Base-by-base conservation (phyloP, 768 basidiomycete genomes). In the Lentinula sp. region DNA sequence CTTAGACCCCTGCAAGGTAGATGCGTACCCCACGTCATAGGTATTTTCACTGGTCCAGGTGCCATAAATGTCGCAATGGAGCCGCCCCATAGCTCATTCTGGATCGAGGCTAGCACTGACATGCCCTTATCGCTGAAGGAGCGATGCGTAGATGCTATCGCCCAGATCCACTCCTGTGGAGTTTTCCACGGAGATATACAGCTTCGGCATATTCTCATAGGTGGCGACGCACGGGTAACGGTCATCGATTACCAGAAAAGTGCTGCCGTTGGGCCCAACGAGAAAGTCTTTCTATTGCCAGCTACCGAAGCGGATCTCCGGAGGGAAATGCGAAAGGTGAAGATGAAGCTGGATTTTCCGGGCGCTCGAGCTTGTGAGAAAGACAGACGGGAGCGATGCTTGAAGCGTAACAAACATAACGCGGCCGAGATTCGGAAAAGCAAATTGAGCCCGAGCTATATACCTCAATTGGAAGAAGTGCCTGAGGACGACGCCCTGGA, bases 81-180 rank as follows among this genome's bases (percentile, higher is more conserved):
- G 64, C 71, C 80, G 15, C 86, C 86, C 0, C 83, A 87, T 64
- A 73, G 71, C 15, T 75, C 77, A 6, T 84, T 86, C 68, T 87
- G 86, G 85, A 77, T 85, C 62, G 80, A 86, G 63, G 82, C 87
- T 13, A 82, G 79, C 4, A 69, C 79, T 2, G 77, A 74, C 46
- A 87, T 88, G 85, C 84, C 85, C 3, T 64, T 72, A 6, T 68
- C 76, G 10, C 70, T 86, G 57, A 87, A 87, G 69, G 74, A 79
- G 59, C 74, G 73, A 36, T 79, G 81, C 60, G 68, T 88, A 9
- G 74, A 74, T 3, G 81, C 85, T 9, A 82, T 81, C 63, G 70
- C 76, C 59, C 74, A 78, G 63, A 67, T 84, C 10, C 83, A 84
- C 65, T 70, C 72, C 2, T 72, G 69, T 15, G 81, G 81, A 1